A percentile compares a stretch with the other conserved stretches of the same genome.
phyloP scores from a whole-genome alignment of 176 grass and related monocot species.

The Aechmea fasciata region DNA sequence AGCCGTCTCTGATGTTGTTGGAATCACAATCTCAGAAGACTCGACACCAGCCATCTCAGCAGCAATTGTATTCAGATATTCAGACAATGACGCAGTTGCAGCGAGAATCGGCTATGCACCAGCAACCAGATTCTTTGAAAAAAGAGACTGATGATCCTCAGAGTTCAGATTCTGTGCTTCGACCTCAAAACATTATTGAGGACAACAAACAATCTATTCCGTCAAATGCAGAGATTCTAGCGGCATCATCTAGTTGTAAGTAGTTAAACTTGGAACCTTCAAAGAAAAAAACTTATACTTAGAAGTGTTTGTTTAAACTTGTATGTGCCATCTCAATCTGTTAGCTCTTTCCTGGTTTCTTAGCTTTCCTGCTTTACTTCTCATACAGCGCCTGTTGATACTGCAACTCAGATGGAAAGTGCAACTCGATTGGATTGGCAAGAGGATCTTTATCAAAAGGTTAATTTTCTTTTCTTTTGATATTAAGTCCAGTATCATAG shows the following conservation, averaged over 20 bases:
- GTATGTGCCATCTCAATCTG: not conserved
- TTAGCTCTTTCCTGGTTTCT: not conserved
- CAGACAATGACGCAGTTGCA: not conserved
- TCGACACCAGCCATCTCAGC: not conserved
- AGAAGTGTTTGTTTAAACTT: not conserved
- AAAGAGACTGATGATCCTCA: not conserved
- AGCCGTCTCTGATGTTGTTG: not conserved
- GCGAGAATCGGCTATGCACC: not conserved
- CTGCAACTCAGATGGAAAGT: not conserved
- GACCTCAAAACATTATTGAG: not conserved
- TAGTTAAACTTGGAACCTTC: not conserved
- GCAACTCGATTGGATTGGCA: not conserved
- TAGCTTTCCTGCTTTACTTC: not conserved
- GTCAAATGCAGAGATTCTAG: not conserved
- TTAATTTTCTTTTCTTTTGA: not conserved
- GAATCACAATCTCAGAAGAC: not conserved
- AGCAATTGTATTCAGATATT: not conserved
- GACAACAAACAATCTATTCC: not conserved
- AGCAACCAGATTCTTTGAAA: not conserved
- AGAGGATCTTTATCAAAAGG: constrained; percentile 1
- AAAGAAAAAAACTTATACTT: not conserved
- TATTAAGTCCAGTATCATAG: not conserved
- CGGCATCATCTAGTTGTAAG: not conserved
- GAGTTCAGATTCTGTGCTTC: not conserved
- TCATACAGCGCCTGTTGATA: not conserved